Conservation (phyloP, 2,329 filamentous ascomycete genomes). For the Fusarium piperis region DNA sequence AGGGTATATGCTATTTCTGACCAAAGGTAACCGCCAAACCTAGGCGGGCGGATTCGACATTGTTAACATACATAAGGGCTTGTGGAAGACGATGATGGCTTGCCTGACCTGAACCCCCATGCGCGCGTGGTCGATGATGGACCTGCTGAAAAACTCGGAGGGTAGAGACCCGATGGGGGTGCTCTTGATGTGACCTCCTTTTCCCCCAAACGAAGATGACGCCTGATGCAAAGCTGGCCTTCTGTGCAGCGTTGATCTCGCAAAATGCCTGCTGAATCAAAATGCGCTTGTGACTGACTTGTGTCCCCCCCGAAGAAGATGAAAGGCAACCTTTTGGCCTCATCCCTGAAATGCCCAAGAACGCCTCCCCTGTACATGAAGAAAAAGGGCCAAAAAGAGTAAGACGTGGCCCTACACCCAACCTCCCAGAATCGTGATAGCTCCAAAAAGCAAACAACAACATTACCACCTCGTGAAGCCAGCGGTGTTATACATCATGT, state of each 20-base stretch:
- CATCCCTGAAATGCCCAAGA: constrained; percentile 41
- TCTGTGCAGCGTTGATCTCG: constrained; percentile 43
- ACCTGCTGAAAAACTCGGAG: constrained; percentile 36
- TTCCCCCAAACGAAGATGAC: constrained; percentile 44
- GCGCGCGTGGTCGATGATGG: constrained; percentile 30
- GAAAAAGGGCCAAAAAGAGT: constrained; percentile 29
- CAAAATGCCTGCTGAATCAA: constrained; percentile 47
- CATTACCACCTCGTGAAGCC: constrained; percentile 75
- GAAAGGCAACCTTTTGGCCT: constrained; percentile 31
- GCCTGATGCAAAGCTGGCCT: constrained; percentile 45
- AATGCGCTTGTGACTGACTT: constrained; percentile 44
- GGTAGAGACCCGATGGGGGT: constrained; percentile 27
- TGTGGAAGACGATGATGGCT: constrained; percentile 77
- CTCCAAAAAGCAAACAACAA: constrained; percentile 27
- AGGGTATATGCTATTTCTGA: constrained; percentile 55
- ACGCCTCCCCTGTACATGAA: constrained; percentile 42
- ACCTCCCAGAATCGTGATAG: constrained; percentile 25
- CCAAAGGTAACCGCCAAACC: constrained; percentile 48
- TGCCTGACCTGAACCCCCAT: constrained; percentile 60
- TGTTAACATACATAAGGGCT: constrained; percentile 73
- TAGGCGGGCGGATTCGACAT: constrained; percentile 46
- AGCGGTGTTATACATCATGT: constrained; percentile 83
- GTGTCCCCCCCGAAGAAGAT: constrained; percentile 42
- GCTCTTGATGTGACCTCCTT: constrained; percentile 32
- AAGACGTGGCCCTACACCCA: constrained; percentile 39